These are phyloP conservation scores for Penicillium daleae DNA, from an alignment of 495 filamentous ascomycete species.

Conservation along the genomic window DNA sequence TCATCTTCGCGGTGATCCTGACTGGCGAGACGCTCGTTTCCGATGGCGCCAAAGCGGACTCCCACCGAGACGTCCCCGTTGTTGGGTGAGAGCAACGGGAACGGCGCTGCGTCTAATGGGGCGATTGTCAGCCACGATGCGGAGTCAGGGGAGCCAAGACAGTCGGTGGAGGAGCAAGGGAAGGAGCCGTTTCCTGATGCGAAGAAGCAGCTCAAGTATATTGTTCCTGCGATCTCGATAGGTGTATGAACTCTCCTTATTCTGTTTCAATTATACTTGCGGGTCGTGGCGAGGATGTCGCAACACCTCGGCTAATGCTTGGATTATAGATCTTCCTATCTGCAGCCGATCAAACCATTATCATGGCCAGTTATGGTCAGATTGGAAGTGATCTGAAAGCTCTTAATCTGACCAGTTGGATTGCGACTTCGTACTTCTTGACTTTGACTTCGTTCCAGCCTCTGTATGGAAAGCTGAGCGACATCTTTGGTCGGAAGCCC, in stretches of 20 bases:
- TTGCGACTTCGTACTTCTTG: constrained; percentile 77
- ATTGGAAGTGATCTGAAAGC: constrained; percentile 82
- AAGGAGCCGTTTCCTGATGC: constrained; percentile 38
- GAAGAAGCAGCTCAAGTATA: constrained; percentile 44
- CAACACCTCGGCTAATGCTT: constrained; percentile 18
- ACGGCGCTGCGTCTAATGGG: constrained; percentile 33
- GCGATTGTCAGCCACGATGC: constrained; percentile 31
- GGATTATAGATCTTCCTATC: constrained; percentile 63
- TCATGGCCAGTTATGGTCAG: constrained; percentile 75
- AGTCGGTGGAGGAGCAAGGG: constrained; percentile 19
- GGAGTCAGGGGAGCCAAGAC: constrained; percentile 20
- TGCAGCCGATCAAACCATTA: constrained; percentile 81
- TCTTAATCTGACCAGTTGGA: constrained; percentile 81
- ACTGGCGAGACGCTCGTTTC: background rate
- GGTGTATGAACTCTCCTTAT: constrained; percentile 43
- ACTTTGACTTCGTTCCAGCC: constrained; percentile 81
- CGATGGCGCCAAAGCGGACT: constrained; percentile 33
- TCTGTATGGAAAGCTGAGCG: constrained; percentile 74
- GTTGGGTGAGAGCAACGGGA: constrained; percentile 38
- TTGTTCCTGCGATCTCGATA: constrained; percentile 55
- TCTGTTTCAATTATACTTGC: background rate
- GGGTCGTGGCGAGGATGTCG: background rate
- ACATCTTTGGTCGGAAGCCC: constrained; percentile 83
- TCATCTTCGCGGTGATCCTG: background rate
- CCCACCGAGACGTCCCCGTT: constrained; percentile 49